A percentile compares a stretch with the other conserved stretches of the same genome.
phyloP scores from a whole-genome alignment of 345 rosid genomes.

The Carallia brachiata region DNA sequence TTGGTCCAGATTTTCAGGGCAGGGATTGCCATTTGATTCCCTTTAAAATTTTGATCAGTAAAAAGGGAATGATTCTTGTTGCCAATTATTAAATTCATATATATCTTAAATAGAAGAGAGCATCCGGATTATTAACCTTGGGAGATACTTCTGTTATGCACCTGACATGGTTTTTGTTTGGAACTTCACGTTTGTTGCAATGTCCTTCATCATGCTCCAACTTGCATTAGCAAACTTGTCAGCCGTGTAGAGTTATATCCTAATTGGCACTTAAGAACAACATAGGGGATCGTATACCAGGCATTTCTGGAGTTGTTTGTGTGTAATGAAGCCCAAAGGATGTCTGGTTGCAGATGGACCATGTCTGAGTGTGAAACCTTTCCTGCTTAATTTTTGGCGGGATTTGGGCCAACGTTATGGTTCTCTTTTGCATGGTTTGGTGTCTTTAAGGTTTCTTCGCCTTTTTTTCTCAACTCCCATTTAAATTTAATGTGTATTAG shows the following conservation, averaged over 20 bases:
- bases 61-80: not conserved
- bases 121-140: too few species aligned
- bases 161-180: too few species aligned
- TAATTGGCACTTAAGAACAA: too few species aligned
- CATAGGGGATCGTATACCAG: too few species aligned
- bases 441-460: not conserved
- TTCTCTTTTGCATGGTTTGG: not conserved
- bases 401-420: not conserved
- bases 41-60: not conserved
- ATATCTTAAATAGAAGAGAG: not conserved
- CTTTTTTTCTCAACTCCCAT: not conserved
- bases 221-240: too few species aligned
- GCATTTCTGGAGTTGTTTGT: too few species aligned
- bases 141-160: too few species aligned
- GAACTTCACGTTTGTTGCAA: too few species aligned
- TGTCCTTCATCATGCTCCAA: too few species aligned
- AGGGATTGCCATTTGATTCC: not conserved
- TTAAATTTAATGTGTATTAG: constrained; percentile 27
- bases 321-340: not conserved
- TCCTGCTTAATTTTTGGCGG: not conserved
- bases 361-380: not conserved
- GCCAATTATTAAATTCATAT: not conserved
- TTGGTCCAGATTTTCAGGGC: not conserved
- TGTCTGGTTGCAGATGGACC: not conserved
- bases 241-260: too few species aligned